A percentile compares a stretch with the other conserved stretches of the same genome.
Evolutionary conservation across 495 filamentous ascomycete genomes (phyloP).

Genomic region (Neurospora sp.): DNA sequence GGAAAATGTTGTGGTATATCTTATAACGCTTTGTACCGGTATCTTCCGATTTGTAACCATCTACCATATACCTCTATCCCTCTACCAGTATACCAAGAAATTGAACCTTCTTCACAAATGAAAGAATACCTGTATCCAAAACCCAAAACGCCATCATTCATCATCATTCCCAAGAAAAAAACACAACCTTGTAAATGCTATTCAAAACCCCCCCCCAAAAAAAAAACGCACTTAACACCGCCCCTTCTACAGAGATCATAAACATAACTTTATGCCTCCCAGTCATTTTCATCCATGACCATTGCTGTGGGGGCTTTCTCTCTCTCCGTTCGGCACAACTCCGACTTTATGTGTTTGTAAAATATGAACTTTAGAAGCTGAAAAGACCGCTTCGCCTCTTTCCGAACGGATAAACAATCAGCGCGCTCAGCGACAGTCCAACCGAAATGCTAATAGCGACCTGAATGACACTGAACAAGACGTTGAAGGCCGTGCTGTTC

Average conservation of each 20-base stretch:
- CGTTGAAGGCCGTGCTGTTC: slow-evolving; percentile 68
- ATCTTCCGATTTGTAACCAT: neutral
- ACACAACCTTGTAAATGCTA: neutral
- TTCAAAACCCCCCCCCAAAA: neutral
- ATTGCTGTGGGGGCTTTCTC: neutral
- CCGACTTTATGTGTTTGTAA: neutral
- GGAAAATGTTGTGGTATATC: neutral
- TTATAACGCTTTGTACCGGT: neutral
- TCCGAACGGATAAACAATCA: slow-evolving; percentile 84
- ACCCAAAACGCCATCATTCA: neutral
- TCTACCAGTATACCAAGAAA: neutral
- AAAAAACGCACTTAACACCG: neutral
- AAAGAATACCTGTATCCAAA: neutral
- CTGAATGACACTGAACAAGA: slow-evolving; percentile 81
- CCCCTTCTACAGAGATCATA: neutral
- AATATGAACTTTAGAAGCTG: slow-evolving; percentile 52
- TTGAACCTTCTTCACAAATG: neutral
- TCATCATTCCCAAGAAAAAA: neutral
- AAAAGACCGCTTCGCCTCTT: slow-evolving; percentile 87
- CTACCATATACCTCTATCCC: neutral
- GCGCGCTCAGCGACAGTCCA: slow-evolving; percentile 74
- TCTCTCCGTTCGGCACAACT: neutral
- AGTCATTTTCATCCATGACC: neutral
- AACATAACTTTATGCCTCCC: neutral
- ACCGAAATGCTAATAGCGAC: slow-evolving; percentile 90